Percentiles rank a stretch among this genome's conserved stretches.
Conservation (phyloP, 371 early-diverging fungal species). For the Mycotypha africana region DNA sequence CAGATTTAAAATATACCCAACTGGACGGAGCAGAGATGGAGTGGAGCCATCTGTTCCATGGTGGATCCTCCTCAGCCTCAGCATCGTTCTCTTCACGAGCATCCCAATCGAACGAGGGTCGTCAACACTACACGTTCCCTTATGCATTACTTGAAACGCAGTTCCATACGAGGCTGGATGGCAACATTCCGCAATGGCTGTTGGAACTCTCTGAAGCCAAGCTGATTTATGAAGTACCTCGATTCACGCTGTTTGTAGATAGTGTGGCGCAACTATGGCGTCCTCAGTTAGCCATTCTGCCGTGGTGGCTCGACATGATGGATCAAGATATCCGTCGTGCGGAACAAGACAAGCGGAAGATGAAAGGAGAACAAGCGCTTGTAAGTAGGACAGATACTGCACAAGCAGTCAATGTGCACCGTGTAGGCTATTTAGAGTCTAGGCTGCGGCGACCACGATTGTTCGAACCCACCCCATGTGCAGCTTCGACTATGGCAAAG, state of each 20-base stretch:
- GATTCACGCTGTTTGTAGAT: slow-evolving; percentile 95
- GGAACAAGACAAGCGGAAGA: slow-evolving; percentile 14
- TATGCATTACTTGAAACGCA: slow-evolving; percentile 97
- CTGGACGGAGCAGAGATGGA: slow-evolving; percentile 67
- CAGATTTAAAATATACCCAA: slow-evolving; percentile 91
- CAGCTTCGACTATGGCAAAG: neutral
- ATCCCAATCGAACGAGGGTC: too few relatives aligned
- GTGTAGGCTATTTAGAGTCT: slow-evolving; percentile 6
- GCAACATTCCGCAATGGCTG: slow-evolving; percentile 40
- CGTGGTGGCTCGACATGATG: slow-evolving; percentile 72
- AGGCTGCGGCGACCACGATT: neutral
- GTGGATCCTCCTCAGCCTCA: too few relatives aligned
- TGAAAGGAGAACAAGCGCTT: slow-evolving; percentile 19
- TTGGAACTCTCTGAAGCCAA: slow-evolving; percentile 73
- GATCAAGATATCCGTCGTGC: slow-evolving; percentile 10
- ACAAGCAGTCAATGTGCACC: neutral
- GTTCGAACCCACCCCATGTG: neutral
- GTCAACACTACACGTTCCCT: slow-evolving; percentile 65
- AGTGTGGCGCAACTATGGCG: slow-evolving; percentile 86
- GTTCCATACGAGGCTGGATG: slow-evolving; percentile 84
- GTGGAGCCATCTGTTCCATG: too few relatives aligned
- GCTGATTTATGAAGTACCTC: slow-evolving; percentile 91
- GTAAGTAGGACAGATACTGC: slow-evolving; percentile 25
- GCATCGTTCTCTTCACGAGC: too few relatives aligned
- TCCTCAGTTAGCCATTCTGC: slow-evolving; percentile 72